phyloP scores from a whole-genome alignment of 1,139 yeast species.

The Hyphopichia khmerensis region DNA sequence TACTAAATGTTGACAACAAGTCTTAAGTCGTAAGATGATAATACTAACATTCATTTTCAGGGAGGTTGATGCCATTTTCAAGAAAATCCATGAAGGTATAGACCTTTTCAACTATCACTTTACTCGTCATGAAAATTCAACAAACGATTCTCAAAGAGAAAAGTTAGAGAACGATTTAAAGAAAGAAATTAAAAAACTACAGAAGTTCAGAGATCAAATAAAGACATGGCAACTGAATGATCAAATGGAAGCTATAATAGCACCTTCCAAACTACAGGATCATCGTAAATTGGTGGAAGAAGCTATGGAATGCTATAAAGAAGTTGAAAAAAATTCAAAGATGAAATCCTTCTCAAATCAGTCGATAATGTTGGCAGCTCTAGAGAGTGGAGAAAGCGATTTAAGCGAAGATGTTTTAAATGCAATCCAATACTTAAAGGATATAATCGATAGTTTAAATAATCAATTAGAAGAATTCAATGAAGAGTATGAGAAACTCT shows the following conservation, averaged over 20 bases:
- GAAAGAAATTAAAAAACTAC: conserved; percentile 93
- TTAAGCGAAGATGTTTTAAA: conserved; percentile 38
- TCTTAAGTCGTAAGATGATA: neutral
- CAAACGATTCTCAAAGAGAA: conserved; percentile 91
- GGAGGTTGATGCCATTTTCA: conserved; percentile 94
- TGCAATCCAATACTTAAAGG: conserved; percentile 31
- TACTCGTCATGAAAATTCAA: conserved; percentile 58
- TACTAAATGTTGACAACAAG: neutral
- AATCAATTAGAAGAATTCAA: conserved; percentile 38
- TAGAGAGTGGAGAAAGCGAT: conserved; percentile 26
- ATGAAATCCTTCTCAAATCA: conserved; percentile 50
- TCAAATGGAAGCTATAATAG: conserved; percentile 42
- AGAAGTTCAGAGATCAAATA: conserved; percentile 91
- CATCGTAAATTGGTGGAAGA: conserved; percentile 45
- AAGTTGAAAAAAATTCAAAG: conserved; percentile 45
- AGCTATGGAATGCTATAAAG: conserved; percentile 50
- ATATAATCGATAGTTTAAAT: conserved; percentile 28
- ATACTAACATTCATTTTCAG: conserved; percentile 13
- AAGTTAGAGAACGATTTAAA: conserved; percentile 90
- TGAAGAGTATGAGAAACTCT: conserved; percentile 37
- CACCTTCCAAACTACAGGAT: conserved; percentile 38
- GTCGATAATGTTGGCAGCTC: conserved; percentile 45
- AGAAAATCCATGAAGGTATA: conserved; percentile 92
- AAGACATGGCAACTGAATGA: conserved; percentile 77
- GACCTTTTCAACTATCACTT: conserved; percentile 63